A percentile compares a stretch with the other conserved stretches of the same genome.
Evolutionary conservation across 2,329 filamentous ascomycete genomes (phyloP).

Genomic region (Nemania bipapillata): DNA sequence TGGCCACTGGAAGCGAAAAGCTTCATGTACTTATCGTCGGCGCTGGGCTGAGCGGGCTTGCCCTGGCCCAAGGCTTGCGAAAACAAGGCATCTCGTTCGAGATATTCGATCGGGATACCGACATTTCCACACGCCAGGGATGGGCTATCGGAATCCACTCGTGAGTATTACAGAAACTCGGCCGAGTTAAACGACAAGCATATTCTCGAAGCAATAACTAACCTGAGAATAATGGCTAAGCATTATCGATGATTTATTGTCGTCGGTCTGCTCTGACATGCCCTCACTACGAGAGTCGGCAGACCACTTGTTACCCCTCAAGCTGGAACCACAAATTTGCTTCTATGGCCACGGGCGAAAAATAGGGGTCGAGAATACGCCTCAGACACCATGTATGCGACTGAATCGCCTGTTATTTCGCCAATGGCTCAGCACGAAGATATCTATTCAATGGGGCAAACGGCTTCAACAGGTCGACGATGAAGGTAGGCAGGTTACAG

Average conservation of each 20-base stretch:
- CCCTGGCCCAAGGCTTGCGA: conserved; percentile 29
- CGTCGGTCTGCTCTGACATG: conserved; percentile 32
- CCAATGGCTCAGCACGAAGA: conserved; percentile 44
- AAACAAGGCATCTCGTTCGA: conserved; percentile 28
- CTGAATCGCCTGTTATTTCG: conserved; percentile 43
- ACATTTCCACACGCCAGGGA: conserved; percentile 27
- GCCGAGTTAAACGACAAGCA: background rate
- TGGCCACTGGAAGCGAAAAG: conserved; percentile 7
- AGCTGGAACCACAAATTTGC: conserved; percentile 23
- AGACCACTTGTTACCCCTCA: conserved; percentile 29
- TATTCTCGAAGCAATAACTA: background rate
- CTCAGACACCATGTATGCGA: conserved; percentile 35
- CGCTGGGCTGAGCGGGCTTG: conserved; percentile 30
- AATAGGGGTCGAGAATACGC: conserved; percentile 22
- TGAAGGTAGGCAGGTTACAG: conserved; percentile 30
- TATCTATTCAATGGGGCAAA: conserved; percentile 48
- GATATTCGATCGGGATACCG: conserved; percentile 31
- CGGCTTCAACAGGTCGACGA: conserved; percentile 38
- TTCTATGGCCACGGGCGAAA: conserved; percentile 16
- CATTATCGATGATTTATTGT: conserved; percentile 17
- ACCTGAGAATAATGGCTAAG: background rate
- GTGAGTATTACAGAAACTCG: conserved; percentile 9
- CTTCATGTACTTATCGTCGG: conserved; percentile 31
- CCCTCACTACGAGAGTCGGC: conserved; percentile 32
- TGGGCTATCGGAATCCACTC: conserved; percentile 29